phyloP scores from a whole-genome alignment of 768 basidiomycete species.

The Coprinopsis marcescibilis region DNA sequence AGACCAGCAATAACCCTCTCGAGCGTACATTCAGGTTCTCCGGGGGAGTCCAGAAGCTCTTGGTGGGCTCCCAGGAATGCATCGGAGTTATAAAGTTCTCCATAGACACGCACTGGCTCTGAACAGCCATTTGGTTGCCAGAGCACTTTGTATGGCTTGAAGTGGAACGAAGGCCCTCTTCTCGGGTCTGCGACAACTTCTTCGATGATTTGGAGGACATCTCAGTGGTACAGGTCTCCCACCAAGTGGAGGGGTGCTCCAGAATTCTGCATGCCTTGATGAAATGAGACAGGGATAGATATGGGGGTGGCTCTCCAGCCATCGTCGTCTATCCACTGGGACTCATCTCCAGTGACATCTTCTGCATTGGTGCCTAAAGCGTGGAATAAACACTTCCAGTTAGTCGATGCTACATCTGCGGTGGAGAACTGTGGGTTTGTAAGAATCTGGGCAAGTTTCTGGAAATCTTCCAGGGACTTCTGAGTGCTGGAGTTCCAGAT shows the following conservation, averaged over 20 bases:
- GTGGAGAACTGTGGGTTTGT: too few relatives aligned
- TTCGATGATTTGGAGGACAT: not conserved
- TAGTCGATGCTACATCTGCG: too few relatives aligned
- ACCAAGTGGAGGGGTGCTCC: not conserved
- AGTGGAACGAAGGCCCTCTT: not conserved
- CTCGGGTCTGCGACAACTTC: not conserved
- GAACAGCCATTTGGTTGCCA: constrained; percentile 3
- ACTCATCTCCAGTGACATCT: too few relatives aligned
- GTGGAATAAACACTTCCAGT: too few relatives aligned
- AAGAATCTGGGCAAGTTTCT: too few relatives aligned
- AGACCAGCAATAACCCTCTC: constrained; percentile 14
- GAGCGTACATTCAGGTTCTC: not conserved
- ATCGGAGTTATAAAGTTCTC: constrained; percentile 6
- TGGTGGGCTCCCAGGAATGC: constrained; percentile 8
- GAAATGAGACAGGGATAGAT: not conserved
- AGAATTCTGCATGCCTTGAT: not conserved
- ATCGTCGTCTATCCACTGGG: too few relatives aligned
- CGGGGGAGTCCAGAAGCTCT: constrained; percentile 3
- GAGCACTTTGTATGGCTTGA: constrained; percentile 1
- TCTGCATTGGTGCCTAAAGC: too few relatives aligned
- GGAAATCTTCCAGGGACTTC: too few relatives aligned
- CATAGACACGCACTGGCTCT: not conserved
- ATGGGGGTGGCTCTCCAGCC: constrained; percentile 5
- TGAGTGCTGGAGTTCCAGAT: too few relatives aligned
- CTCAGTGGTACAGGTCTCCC: constrained; percentile 1